Conservation (phyloP, 768 basidiomycete genomes). For the Lactifluus subvellereus region DNA sequence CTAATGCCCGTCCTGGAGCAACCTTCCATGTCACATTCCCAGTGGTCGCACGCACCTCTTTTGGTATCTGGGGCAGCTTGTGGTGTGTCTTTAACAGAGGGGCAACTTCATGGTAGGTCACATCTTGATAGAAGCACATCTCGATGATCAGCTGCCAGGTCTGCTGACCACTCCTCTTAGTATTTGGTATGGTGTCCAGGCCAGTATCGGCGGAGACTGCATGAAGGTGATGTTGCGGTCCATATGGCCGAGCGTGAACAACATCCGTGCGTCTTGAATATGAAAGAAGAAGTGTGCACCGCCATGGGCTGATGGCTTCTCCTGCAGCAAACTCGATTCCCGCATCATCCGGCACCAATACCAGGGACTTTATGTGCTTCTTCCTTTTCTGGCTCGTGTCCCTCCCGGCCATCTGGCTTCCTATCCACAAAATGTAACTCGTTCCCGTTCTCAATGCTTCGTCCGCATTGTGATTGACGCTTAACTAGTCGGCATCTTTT, state of each 20-base stretch:
- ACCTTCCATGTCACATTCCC: constrained; percentile 73
- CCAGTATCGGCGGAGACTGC: constrained; percentile 79
- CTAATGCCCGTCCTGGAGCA: constrained; percentile 75
- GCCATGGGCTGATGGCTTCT: constrained; percentile 7
- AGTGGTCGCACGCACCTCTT: constrained; percentile 69
- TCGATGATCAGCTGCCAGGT: neutral
- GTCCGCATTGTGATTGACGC: constrained; percentile 6
- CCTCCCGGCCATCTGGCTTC: constrained; percentile 76
- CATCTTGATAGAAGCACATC: neutral
- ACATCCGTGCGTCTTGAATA: constrained; percentile 47
- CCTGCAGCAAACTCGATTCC: constrained; percentile 61
- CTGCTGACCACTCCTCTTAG: constrained; percentile 30
- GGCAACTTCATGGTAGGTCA: constrained; percentile 61
- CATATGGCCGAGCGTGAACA: constrained; percentile 69
- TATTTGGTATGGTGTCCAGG: constrained; percentile 75
- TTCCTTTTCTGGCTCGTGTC: constrained; percentile 83
- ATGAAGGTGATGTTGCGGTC: constrained; percentile 67
- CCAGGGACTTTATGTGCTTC: constrained; percentile 75
- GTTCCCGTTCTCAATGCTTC: constrained; percentile 13
- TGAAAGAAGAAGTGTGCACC: neutral
- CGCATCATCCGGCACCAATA: constrained; percentile 65
- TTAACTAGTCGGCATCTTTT: constrained; percentile 65
- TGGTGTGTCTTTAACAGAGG: constrained; percentile 78
- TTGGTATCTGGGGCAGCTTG: constrained; percentile 70
- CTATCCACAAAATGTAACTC: constrained; percentile 67